phyloP scores from a whole-genome alignment of 352 stramenopile genomes.

The Globisporangium paroecandrum region DNA sequence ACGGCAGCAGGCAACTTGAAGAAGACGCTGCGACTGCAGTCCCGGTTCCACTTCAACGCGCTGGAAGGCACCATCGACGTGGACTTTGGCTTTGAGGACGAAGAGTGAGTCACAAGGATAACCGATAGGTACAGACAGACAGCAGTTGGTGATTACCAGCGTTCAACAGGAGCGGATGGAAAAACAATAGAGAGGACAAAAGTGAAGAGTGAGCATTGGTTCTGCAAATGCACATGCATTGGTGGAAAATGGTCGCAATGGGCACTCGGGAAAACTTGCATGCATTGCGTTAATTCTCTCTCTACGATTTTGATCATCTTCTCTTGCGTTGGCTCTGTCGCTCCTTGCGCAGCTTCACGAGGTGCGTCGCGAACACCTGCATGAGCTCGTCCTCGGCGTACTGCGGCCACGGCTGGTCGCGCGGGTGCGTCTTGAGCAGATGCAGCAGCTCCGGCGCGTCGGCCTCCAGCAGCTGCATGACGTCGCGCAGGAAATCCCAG shows the following conservation, averaged over 20 bases:
- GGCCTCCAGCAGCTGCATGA: conserved; percentile 26
- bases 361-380: conserved; percentile 26
- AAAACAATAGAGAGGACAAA: too few relatives aligned
- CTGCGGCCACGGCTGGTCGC: conserved; percentile 49
- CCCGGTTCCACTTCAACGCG: conserved; percentile 48
- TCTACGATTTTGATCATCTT: not conserved
- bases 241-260: too few relatives aligned
- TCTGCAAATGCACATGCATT: too few relatives aligned
- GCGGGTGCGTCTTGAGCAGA: conserved; percentile 43
- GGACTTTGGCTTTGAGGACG: conserved; percentile 32
- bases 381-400: conserved; percentile 50
- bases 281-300: too few relatives aligned
- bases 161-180: not conserved
- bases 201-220: too few relatives aligned
- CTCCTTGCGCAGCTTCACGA: conserved; percentile 28
- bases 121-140: not conserved
- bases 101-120: not conserved
- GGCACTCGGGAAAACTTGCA: too few relatives aligned
- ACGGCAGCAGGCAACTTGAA: not conserved
- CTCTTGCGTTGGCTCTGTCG: conserved; percentile 19
- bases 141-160: not conserved
- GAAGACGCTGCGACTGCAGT: conserved; percentile 14
- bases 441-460: conserved; percentile 52
- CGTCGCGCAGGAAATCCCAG: conserved; percentile 45
- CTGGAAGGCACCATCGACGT: conserved; percentile 59